Conservation (phyloP, 768 basidiomycete species). For the Boletus sp. region DNA sequence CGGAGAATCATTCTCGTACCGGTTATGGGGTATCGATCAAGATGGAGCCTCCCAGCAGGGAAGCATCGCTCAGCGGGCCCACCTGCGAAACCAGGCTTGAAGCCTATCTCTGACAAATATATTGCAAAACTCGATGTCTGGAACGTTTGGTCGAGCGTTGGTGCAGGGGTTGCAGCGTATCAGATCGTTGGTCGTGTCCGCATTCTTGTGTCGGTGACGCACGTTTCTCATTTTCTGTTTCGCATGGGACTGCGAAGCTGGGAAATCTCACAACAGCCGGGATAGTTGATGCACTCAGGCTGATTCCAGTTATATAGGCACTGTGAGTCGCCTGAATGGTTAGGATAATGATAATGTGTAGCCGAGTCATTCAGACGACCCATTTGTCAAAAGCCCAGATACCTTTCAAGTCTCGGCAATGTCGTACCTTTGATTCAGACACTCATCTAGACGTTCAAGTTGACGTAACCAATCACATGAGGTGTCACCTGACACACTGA, state of each 20-base stretch:
- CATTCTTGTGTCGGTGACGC: conserved; percentile 31
- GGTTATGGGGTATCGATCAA: conserved; percentile 22
- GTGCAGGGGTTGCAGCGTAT: conserved; percentile 26
- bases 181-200: conserved; percentile 30
- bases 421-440: too few relatives aligned
- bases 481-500: too few relatives aligned
- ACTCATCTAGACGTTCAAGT: too few relatives aligned
- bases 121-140: conserved; percentile 22
- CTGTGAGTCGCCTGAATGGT: too few relatives aligned
- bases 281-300: too few relatives aligned
- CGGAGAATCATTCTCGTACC: conserved; percentile 23
- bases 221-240: conserved; percentile 5
- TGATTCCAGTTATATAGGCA: too few relatives aligned
- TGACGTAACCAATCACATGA: too few relatives aligned
- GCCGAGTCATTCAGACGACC: too few relatives aligned
- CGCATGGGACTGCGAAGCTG: conserved; percentile 27
- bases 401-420: too few relatives aligned
- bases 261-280: too few relatives aligned
- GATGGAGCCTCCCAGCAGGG: conserved; percentile 22
- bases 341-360: too few relatives aligned
- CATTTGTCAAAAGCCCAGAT: too few relatives aligned
- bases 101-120: conserved; percentile 16
- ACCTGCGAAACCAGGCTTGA: conserved; percentile 22
- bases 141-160: conserved; percentile 25
- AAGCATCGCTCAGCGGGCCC: conserved; percentile 25